Conservation (phyloP, 352 stramenopile species). For the Saprolegnia diclina region DNA sequence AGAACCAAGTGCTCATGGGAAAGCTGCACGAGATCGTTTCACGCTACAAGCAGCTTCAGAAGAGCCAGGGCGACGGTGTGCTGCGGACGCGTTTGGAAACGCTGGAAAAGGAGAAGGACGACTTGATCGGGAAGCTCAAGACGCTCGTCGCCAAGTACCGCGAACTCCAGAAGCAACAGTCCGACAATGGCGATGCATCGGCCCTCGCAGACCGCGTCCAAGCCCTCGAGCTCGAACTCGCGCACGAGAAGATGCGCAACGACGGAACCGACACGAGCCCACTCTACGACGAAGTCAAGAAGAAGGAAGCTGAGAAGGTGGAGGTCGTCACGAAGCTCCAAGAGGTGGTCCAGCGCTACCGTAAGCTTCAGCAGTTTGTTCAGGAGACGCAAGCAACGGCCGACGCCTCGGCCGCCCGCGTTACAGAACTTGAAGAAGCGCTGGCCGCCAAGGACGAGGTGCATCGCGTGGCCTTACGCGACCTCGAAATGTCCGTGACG, state of each 20-base stretch:
- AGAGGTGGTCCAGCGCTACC: slow-evolving; percentile 45
- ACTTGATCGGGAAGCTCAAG: slow-evolving; percentile 76
- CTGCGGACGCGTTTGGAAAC: slow-evolving; percentile 34
- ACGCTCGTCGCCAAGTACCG: slow-evolving; percentile 58
- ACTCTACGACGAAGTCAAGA: slow-evolving; percentile 29
- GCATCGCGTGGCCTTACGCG: not conserved
- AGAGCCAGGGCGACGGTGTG: slow-evolving; percentile 41
- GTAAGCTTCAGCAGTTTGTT: slow-evolving; percentile 45
- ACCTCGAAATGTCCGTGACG: slow-evolving; percentile 1
- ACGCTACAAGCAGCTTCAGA: slow-evolving; percentile 47
- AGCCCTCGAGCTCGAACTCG: slow-evolving; percentile 10
- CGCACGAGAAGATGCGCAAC: not conserved
- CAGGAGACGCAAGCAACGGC: slow-evolving; percentile 31
- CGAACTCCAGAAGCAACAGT: slow-evolving; percentile 62
- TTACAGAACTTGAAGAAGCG: not conserved
- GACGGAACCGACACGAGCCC: not conserved
- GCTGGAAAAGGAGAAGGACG: slow-evolving; percentile 58
- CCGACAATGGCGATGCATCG: not conserved
- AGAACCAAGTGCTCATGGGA: slow-evolving; percentile 50
- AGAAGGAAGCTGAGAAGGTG: slow-evolving; percentile 44
- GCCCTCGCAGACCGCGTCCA: not conserved
- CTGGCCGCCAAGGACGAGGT: not conserved
- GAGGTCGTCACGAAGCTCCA: slow-evolving; percentile 46
- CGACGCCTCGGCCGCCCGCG: not conserved
- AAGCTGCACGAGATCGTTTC: slow-evolving; percentile 53